Evolutionary conservation across 1,284 basidiomycete genomes (phyloP), one percentile per base, ranked within the genome.

Genomic region (Ceraceosorus guamensis): DNA sequence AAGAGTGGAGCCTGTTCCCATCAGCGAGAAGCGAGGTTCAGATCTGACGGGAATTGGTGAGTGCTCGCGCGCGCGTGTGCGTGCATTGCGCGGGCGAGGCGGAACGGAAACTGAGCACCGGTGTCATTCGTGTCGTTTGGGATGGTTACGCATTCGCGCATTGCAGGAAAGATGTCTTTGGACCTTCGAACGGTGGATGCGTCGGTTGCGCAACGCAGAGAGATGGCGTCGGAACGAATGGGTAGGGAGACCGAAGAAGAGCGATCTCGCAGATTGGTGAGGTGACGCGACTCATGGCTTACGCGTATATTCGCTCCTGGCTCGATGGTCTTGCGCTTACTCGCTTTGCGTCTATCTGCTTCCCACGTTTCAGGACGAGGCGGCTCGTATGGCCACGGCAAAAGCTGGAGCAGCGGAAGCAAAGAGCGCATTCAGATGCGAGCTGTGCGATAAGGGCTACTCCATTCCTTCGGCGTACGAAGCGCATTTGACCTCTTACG

Each of bases 381-480:
- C 16, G 10, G 50, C 50, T 5, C 16, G 30, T 6, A 31, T 18
- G 34, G 24, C 52, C 6, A 11, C 55, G 6, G 30, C 34, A 5
- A 13, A 24, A 14, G 37, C 24, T n/a, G 18, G 48, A 5, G 32
- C 48, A n/a, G n/a, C 18, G 6, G 46, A 53, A n/a, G 55, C 50
- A 14, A 35, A 45, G 10, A 16, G 24, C 16, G 37, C 52, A 3
- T 57, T 18, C 44, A 33, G 50, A 8, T 57, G 55, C 45, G 52
- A 57, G 16, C 46, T 57, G 32, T 57, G 55, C 46, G 16, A 57
- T 8, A 57, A 57, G 37, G 48, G 50, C n/a, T 57, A 57, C 39
- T 16, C 35, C 14, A 35, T 35, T 10, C 51, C 52, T 3, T 46
- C 39, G 8, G 54, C 48, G 16, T 56, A 33, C 31, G 55, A 57